Evolutionary conservation across 495 filamentous ascomycete genomes (phyloP), one percentile per base, ranked within the genome.

Genomic region (Penicillium arizonense): DNA sequence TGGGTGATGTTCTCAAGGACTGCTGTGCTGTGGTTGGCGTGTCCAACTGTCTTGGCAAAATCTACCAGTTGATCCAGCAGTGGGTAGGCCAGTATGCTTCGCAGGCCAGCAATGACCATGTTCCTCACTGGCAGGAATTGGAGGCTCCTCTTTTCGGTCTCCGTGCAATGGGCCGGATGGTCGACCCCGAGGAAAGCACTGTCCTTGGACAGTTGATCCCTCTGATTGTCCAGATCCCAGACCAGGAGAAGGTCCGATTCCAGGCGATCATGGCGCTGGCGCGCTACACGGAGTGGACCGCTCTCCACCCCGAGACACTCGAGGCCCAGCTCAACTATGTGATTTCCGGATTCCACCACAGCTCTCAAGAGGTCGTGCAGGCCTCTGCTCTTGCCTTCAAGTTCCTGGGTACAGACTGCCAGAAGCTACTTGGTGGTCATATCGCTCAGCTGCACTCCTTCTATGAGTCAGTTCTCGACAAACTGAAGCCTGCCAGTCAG

Each of bases 1-100:
- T 97, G 91, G 94, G 94, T 14, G 94, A 99, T 69, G 94, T 96
- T 3, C 82, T 99, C 36, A 99, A 99, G 73, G 94, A 97, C 64
- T 90, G 91, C 47, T 97, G 94, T 70, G 87, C 96, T 58, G 92
- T 99, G 16, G 92, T 99, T 65, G 92, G 92, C 10, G 87, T 93
- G 28, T 82, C 89, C 0, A 89, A 95, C 43, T 97, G 94, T 56
- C 81, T 99, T 39, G 79, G 81, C 46, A 97, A 97, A 68, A 85
- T 94, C 3, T 90, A 91, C 62, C 74, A 86, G 4, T 73, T 86
- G 39, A 91, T 99, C 54, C 86, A 96, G 70, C 63, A 82, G 9
- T 99, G 94, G 94, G 88, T 94, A 59, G 79, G 82, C 34, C 85
- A 82, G 32, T 93, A 95, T 60, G 91, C 85, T 12, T 76, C 85